Percentiles rank a stretch among this genome's conserved stretches.
Evolutionary conservation across 345 rosid species (phyloP).

Genomic region (Aethionema arabicum): DNA sequence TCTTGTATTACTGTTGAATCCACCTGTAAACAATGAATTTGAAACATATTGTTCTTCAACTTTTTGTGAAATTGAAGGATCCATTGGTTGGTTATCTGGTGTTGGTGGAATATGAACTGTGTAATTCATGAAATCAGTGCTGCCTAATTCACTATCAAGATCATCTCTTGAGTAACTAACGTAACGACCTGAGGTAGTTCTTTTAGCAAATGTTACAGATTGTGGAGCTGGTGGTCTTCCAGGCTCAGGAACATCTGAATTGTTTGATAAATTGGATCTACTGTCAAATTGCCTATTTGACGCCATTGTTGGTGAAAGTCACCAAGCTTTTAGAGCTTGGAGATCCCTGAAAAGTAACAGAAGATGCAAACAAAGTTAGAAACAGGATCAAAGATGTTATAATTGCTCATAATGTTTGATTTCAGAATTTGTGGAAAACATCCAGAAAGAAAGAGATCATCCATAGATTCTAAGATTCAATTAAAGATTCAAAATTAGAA

Average conservation of each 20-base stretch:
- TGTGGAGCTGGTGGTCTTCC: constrained; percentile 63
- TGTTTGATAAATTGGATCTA: constrained; percentile 58
- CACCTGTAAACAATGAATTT: constrained; percentile 89
- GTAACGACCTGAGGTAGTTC: constrained; percentile 87
- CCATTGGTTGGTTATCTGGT: constrained; percentile 96
- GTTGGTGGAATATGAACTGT: constrained; percentile 94
- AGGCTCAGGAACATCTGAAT: constrained; percentile 61
- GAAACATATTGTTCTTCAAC: constrained; percentile 98
- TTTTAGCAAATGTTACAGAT: constrained; percentile 66
- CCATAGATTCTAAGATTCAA: constrained; percentile 21
- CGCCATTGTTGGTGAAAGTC: constrained; percentile 47
- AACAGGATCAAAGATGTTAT: constrained; percentile 14
- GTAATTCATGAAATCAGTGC: constrained; percentile 68
- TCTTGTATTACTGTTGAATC: constrained; percentile 77
- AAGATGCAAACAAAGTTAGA: constrained; percentile 24
- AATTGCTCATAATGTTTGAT: constrained; percentile 1
- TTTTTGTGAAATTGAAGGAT: constrained; percentile 84
- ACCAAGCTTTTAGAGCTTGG: not conserved
- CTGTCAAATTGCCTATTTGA: constrained; percentile 57
- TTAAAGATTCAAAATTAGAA: constrained; percentile 8
- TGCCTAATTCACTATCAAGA: constrained; percentile 87
- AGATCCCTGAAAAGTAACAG: constrained; percentile 43
- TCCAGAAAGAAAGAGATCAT: constrained; percentile 23
- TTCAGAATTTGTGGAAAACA: not conserved
- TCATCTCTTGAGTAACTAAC: constrained; percentile 90